Evolutionary conservation across 176 grass and related monocot species (phyloP).

Genomic region (Carex parvula): DNA sequence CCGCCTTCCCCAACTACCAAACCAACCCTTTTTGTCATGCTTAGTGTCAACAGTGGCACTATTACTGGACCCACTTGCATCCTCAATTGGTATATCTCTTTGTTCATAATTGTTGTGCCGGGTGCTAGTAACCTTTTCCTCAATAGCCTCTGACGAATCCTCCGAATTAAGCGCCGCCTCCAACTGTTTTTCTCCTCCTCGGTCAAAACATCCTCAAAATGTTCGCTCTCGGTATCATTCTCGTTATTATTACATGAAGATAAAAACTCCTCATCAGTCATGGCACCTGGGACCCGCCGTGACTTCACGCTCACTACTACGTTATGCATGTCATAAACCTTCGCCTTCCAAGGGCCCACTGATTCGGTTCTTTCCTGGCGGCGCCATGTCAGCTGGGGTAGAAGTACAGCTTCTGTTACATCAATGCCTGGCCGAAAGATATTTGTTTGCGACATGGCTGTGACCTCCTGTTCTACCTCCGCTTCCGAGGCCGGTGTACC

Average conservation of each 20-base stretch:
- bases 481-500: conserved; percentile 51
- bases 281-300: conserved; percentile 71
- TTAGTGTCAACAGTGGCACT: conserved; percentile 38
- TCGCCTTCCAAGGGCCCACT: conserved; percentile 83
- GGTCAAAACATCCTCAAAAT: conserved; percentile 74
- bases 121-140: conserved; percentile 41
- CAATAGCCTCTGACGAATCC: conserved; percentile 38
- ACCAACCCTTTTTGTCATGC: conserved; percentile 87
- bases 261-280: conserved; percentile 91
- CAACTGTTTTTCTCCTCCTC: conserved; percentile 87
- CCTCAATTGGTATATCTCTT: conserved; percentile 73
- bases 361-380: conserved; percentile 67
- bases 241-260: conserved; percentile 66
- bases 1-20: conserved; percentile 78
- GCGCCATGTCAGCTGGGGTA: conserved; percentile 86
- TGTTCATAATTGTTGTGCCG: conserved; percentile 61
- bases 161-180: conserved; percentile 70
- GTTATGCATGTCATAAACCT: conserved; percentile 96
- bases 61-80: conserved; percentile 39
- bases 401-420: conserved; percentile 76
- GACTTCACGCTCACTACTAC: conserved; percentile 93
- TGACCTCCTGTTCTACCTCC: conserved; percentile 80
- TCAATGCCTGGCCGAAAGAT: conserved; percentile 94
- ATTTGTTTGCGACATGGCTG: conserved; percentile 77
- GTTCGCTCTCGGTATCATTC: conserved; percentile 70